Percentiles rank a stretch among this genome's conserved stretches.
phyloP scores from a whole-genome alignment of 768 basidiomycete genomes.

The Xerocomellus chrysenteron region DNA sequence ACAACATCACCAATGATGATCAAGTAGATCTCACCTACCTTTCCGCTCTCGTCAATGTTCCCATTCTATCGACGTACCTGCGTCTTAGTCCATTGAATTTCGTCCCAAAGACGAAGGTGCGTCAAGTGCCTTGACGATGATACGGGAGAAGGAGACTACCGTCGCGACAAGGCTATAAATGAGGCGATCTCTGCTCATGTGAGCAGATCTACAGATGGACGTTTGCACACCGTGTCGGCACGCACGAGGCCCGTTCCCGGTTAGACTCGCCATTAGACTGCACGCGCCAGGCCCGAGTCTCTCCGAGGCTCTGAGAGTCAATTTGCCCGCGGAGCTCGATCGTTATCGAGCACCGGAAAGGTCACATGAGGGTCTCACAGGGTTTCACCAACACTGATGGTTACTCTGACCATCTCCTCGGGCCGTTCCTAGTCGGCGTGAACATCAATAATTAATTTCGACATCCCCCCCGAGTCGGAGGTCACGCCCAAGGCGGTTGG shows the following conservation, averaged over 20 bases:
- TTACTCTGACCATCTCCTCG: background rate
- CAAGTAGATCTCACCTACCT: background rate
- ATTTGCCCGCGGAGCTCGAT: background rate
- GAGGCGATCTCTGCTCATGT: background rate
- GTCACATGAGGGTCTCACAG: background rate
- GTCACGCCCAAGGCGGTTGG: background rate
- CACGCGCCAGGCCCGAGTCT: background rate
- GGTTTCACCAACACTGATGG: background rate
- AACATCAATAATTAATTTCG: background rate
- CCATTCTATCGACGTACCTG: background rate
- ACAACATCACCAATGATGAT: background rate
- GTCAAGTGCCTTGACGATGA: background rate
- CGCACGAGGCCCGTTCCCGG: background rate
- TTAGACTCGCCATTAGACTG: background rate
- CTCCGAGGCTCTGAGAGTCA: background rate
- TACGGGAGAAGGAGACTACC: background rate
- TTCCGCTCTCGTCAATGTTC: background rate
- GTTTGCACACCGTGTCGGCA: background rate
- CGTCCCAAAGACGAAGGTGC: background rate
- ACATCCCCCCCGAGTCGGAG: background rate
- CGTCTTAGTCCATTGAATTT: background rate
- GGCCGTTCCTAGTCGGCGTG: background rate
- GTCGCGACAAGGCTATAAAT: background rate
- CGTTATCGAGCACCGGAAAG: background rate
- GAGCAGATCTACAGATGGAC: background rate